Evolutionary conservation across 2,329 filamentous ascomycete genomes (phyloP).

Genomic region (Colletotrichum lentis): DNA sequence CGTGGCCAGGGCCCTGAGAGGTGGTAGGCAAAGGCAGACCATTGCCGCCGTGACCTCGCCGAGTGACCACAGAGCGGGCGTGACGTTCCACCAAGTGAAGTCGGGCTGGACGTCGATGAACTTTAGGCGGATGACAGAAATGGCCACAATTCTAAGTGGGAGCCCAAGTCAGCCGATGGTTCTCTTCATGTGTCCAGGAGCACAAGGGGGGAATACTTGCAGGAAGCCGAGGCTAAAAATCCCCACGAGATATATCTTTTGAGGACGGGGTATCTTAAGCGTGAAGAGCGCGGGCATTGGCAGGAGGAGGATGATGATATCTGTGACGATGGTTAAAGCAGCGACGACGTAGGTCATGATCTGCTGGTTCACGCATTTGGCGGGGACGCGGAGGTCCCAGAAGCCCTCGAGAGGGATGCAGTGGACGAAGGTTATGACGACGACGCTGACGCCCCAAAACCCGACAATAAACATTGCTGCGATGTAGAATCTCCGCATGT

Average conservation of each 20-base stretch:
- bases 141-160: slow-evolving; percentile 39
- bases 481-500: slow-evolving; percentile 42
- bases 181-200: no score
- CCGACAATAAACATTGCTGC: slow-evolving; percentile 41
- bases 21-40: slow-evolving; percentile 40
- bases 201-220: slow-evolving; percentile 31
- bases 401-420: slow-evolving; percentile 43
- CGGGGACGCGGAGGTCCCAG: slow-evolving; percentile 41
- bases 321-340: slow-evolving; percentile 42
- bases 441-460: slow-evolving; percentile 42
- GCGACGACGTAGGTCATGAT: slow-evolving; percentile 41
- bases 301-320: slow-evolving; percentile 42
- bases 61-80: slow-evolving; percentile 41
- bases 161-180: background rate
- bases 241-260: slow-evolving; percentile 41
- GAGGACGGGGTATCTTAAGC: slow-evolving; percentile 39
- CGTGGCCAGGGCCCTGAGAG: slow-evolving; percentile 33
- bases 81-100: slow-evolving; percentile 40
- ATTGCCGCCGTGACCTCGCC: slow-evolving; percentile 40
- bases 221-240: slow-evolving; percentile 45
- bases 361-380: slow-evolving; percentile 39
- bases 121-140: slow-evolving; percentile 41
- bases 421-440: slow-evolving; percentile 40
- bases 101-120: slow-evolving; percentile 37
- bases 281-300: slow-evolving; percentile 42